These are phyloP conservation scores for Pistacia integerrima DNA, from an alignment of 345 rosid genomes.

Conservation along the genomic window DNA sequence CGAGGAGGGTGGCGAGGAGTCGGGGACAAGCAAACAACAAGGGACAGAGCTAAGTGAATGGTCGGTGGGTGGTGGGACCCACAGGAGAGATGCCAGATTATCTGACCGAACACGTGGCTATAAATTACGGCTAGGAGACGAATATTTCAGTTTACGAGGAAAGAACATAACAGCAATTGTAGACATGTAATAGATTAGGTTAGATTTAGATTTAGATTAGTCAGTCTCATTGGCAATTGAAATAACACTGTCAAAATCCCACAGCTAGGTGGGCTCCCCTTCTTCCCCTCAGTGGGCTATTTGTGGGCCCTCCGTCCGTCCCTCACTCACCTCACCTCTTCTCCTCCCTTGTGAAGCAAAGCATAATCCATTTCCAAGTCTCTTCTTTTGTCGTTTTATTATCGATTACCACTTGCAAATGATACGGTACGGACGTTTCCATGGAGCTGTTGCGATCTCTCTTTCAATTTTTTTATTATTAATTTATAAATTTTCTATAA, in stretches of 20 bases:
- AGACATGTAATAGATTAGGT: not conserved
- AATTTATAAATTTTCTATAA: no score
- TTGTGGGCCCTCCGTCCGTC: conserved; percentile 15
- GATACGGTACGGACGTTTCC: not conserved
- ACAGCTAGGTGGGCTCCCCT: not conserved
- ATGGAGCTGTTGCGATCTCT: not conserved
- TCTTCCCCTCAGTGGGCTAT: not conserved
- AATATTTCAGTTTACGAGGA: conserved; percentile 62
- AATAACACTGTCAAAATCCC: not conserved
- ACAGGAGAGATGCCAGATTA: not conserved
- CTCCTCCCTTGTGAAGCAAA: conserved; percentile 36
- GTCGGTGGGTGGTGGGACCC: conserved; percentile 39
- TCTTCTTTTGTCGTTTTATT: not conserved
- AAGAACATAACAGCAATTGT: conserved; percentile 14
- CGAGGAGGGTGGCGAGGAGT: conserved; percentile 8
- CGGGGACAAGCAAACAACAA: not conserved
- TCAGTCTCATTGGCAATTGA: not conserved
- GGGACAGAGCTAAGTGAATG: conserved; percentile 24
- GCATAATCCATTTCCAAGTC: conserved; percentile 16
- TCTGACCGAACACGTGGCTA: conserved; percentile 39
- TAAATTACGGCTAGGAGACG: conserved; percentile 40
- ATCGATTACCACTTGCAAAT: not conserved
- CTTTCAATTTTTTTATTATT: not conserved
- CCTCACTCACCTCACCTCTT: not conserved
- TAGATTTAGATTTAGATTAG: not conserved